Evolutionary conservation across 805 yeast species (phyloP).

Genomic region (Barnettozyma wickerhamii): DNA sequence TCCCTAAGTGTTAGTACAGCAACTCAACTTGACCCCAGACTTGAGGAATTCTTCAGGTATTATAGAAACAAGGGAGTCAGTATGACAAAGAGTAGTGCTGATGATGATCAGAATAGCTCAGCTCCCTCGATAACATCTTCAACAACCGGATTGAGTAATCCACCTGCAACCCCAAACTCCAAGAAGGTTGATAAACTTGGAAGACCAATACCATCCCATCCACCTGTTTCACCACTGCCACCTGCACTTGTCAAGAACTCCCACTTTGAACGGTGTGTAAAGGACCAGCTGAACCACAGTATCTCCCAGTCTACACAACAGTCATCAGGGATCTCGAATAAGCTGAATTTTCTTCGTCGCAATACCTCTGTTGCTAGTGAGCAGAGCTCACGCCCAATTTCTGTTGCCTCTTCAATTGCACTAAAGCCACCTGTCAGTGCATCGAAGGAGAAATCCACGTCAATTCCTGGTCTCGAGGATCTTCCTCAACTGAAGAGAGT

Average conservation of each 20-base stretch:
- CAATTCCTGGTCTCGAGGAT: conserved; percentile 39
- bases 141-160: too few relatives aligned
- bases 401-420: conserved; percentile 5
- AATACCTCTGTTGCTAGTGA: conserved; percentile 4
- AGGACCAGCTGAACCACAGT: conserved; percentile 1
- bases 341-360: conserved; percentile 14
- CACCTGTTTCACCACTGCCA: conserved; percentile 41
- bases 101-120: too few relatives aligned
- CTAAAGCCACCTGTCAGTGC: conserved; percentile 1
- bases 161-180: background rate
- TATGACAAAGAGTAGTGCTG: conserved; percentile 21
- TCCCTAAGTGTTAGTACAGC: conserved; percentile 9
- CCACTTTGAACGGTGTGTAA: conserved; percentile 6
- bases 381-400: conserved; percentile 1
- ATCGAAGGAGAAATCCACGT: background rate
- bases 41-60: conserved; percentile 42
- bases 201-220: conserved; percentile 50
- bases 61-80: conserved; percentile 28
- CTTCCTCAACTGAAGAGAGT: conserved; percentile 52
- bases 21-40: conserved; percentile 38
- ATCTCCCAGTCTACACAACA: conserved; percentile 6
- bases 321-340: conserved; percentile 5
- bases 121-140: too few relatives aligned
- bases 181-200: conserved; percentile 34
- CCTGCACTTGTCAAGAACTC: conserved; percentile 37